Evolutionary conservation across 495 filamentous ascomycete genomes (phyloP), one percentile per base, ranked within the genome.

Genomic region (Penicillium egyptiacum): DNA sequence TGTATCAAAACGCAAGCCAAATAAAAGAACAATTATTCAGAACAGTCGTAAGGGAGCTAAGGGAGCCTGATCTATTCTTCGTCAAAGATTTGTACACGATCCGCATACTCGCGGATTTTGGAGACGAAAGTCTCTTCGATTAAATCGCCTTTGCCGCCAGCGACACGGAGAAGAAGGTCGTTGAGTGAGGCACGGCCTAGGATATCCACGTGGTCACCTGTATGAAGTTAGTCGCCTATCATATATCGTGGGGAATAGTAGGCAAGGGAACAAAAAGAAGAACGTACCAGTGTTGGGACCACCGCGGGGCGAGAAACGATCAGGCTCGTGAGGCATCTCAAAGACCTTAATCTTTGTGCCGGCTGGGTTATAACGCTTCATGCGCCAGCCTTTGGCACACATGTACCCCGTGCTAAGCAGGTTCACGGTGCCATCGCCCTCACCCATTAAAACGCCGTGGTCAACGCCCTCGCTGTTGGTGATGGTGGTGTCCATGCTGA

Each of bases 271-370:
- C 14, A 44, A 42, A 44, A 42, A 37, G 22, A 35, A 31, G 2
- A 28, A 62, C 60, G 37, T 75, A 85, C 83, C 92, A 35, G 94
- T 98, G 64, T 96, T 98, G 12, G 93, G 94, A 0, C 94, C 94
- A 42, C 94, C 94, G 12, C 94, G 77, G 0, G 95, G 91, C 57
- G 86, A 89, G 71, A 97, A 98, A 22, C 90, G 76, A 55, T 96
- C 92, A 0, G 94, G 94, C 68, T 98, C 92, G 67, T 98, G 95
- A 3, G 86, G 89, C 93, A 98, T 98, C 74, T 98, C 94, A 61
- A 85, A 91, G 4, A 91, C 87, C 53, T 87, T 93, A 66, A 98
- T 78, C 63, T 90, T 81, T 4, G 86, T 79, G 0, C 86, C 85
- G 0, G 91, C 88, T 1, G 94, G 94, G 68, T 98, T 98, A 64